Evolutionary conservation across 1,284 basidiomycete species (phyloP).

Genomic region (Pholiota adiposa): DNA sequence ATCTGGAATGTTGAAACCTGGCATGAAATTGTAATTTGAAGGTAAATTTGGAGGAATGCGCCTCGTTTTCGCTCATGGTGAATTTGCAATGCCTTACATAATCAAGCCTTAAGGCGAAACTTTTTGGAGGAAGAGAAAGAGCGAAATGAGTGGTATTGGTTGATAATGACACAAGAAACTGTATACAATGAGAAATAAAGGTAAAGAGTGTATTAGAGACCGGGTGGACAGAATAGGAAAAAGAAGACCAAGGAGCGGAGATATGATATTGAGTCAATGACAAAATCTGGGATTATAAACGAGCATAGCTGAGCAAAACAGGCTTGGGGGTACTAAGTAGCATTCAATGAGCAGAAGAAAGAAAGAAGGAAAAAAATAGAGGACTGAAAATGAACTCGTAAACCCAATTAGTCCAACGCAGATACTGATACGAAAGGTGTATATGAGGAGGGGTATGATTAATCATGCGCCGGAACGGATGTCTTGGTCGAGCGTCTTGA

Average conservation of each 20-base stretch:
- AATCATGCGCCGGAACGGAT: conserved; percentile 39
- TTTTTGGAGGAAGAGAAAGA: background rate
- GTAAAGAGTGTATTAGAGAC: conserved; percentile 7
- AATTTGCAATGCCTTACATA: too few species aligned
- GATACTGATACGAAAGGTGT: conserved; percentile 5
- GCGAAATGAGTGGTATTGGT: conserved; percentile 30
- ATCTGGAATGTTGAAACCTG: too few species aligned
- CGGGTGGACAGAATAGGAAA: conserved; percentile 6
- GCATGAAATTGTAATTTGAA: too few species aligned
- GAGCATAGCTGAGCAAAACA: conserved; percentile 26
- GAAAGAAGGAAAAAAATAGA: conserved; percentile 4
- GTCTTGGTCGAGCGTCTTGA: conserved; percentile 67
- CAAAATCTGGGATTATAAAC: conserved; percentile 24
- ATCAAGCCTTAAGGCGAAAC: background rate
- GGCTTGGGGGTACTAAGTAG: conserved; percentile 2
- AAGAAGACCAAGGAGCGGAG: conserved; percentile 22
- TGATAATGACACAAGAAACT: conserved; percentile 27
- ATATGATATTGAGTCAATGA: conserved; percentile 19
- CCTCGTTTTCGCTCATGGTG: too few species aligned
- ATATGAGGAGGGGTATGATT: conserved; percentile 14
- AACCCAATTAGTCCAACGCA: conserved; percentile 4
- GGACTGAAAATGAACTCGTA: conserved; percentile 8
- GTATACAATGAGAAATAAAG: conserved; percentile 25
- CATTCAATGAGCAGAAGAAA: background rate
- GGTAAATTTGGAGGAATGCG: too few species aligned